Conservation (phyloP, 1,139 yeast genomes). For the Geotrichum europaeum region DNA sequence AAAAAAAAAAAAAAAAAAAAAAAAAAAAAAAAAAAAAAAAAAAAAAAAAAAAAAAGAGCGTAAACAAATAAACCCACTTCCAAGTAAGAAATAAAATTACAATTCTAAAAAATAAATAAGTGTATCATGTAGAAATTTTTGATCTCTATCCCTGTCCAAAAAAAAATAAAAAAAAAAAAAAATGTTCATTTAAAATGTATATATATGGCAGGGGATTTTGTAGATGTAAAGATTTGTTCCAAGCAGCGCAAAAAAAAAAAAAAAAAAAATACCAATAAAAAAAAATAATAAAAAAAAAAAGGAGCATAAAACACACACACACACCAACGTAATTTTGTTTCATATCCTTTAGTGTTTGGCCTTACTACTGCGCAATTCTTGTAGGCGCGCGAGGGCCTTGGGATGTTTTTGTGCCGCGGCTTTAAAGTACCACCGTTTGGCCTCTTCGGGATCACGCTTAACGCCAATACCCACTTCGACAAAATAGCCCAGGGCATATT, state of each 20-base stretch:
- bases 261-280: too few relatives aligned
- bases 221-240: too few relatives aligned
- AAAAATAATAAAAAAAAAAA: too few relatives aligned
- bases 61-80: too few relatives aligned
- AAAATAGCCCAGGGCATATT: constrained; percentile 75
- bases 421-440: constrained; percentile 48
- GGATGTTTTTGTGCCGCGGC: constrained; percentile 59
- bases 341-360: not conserved
- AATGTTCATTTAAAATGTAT: too few relatives aligned
- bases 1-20: too few relatives aligned
- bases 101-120: not conserved
- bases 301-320: too few relatives aligned
- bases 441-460: constrained; percentile 42
- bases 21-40: too few relatives aligned
- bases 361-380: constrained; percentile 21
- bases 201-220: too few relatives aligned
- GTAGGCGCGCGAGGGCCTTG: constrained; percentile 44
- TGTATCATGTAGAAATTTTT: not conserved
- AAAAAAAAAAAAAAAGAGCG: not conserved
- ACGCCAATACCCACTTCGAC: constrained; percentile 76
- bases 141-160: not conserved
- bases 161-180: not conserved
- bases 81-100: not conserved
- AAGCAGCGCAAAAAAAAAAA: too few relatives aligned
- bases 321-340: too few relatives aligned